Evolutionary conservation across 192 early-diverging fungal species (phyloP).

Genomic region (Rhizophagus prolifer): DNA sequence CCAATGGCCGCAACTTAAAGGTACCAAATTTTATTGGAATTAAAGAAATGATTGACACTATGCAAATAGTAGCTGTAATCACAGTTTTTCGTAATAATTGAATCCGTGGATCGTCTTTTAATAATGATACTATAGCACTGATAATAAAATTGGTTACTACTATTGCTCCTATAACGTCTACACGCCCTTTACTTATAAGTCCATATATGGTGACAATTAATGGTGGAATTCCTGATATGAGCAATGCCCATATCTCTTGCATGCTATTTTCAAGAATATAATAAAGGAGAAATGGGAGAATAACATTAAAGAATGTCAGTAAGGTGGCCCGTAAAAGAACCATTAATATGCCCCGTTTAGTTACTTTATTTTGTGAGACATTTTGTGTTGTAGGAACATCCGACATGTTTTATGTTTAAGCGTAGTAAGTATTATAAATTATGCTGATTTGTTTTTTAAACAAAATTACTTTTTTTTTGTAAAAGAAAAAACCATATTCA

Average conservation of each 20-base stretch:
- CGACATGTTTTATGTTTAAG: no score
- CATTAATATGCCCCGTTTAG: no score
- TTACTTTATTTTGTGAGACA: no score
- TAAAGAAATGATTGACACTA: slow-evolving; percentile 37
- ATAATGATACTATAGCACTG: no score
- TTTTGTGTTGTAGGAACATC: no score
- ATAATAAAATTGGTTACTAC: slow-evolving; percentile 40
- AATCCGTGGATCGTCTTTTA: no score
- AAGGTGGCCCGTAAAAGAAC: no score
- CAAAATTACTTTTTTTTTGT: no score
- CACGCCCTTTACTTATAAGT: slow-evolving; percentile 30
- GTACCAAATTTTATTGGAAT: slow-evolving; percentile 38
- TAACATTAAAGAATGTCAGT: neutral
- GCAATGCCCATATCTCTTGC: slow-evolving; percentile 35
- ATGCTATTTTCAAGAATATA: slow-evolving; percentile 9
- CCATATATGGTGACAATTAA: slow-evolving; percentile 34
- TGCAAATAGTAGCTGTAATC: slow-evolving; percentile 40
- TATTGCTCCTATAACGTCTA: slow-evolving; percentile 40
- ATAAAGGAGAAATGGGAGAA: neutral
- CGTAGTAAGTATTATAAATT: no score
- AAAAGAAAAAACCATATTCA: no score
- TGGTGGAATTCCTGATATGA: slow-evolving; percentile 42
- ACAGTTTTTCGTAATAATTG: slow-evolving; percentile 35
- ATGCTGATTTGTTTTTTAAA: no score
- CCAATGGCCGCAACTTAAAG: slow-evolving; percentile 39